Percentiles rank a stretch among this genome's conserved stretches.
phyloP scores from a whole-genome alignment of 441 rosid species.

The Gossypium gossypioides region DNA sequence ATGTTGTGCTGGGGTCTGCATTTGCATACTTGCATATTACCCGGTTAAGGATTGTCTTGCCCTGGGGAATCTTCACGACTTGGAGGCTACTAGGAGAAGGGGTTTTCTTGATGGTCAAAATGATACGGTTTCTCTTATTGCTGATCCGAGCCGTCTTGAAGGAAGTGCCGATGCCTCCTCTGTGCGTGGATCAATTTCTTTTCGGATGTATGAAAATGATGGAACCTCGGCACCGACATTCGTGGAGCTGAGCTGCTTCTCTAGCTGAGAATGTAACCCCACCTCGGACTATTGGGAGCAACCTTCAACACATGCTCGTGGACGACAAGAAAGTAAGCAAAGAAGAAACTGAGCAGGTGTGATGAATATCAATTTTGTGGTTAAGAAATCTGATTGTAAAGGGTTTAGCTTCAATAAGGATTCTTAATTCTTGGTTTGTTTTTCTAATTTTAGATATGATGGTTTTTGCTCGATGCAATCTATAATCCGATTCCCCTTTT shows the following conservation, averaged over 20 bases:
- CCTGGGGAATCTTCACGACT: slow-evolving; percentile 47
- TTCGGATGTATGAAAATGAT: slow-evolving; percentile 37
- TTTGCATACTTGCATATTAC: slow-evolving; percentile 69
- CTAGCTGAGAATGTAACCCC: slow-evolving; percentile 43
- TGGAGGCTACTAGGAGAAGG: slow-evolving; percentile 50
- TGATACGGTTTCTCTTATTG: slow-evolving; percentile 50
- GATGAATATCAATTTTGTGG: slow-evolving; percentile 67
- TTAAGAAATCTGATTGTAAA: slow-evolving; percentile 60
- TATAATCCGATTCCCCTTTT: slow-evolving; percentile 11
- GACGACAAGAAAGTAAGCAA: slow-evolving; percentile 18
- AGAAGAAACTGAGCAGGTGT: slow-evolving; percentile 15
- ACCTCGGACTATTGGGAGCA: slow-evolving; percentile 25
- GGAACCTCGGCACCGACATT: slow-evolving; percentile 33
- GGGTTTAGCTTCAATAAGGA: slow-evolving; percentile 48
- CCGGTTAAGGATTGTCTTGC: slow-evolving; percentile 91
- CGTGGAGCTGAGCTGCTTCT: slow-evolving; percentile 58
- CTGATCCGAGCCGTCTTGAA: slow-evolving; percentile 43
- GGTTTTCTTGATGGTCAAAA: slow-evolving; percentile 40
- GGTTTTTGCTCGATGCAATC: slow-evolving; percentile 22
- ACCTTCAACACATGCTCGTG: slow-evolving; percentile 27
- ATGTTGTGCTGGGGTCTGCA: slow-evolving; percentile 65
- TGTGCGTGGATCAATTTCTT: slow-evolving; percentile 53
- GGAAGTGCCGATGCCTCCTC: slow-evolving; percentile 48
- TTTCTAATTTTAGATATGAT: slow-evolving; percentile 25
- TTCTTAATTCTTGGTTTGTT: slow-evolving; percentile 32